Base-by-base conservation (phyloP, 805 yeast species). In the Lachancea thermotolerans region DNA sequence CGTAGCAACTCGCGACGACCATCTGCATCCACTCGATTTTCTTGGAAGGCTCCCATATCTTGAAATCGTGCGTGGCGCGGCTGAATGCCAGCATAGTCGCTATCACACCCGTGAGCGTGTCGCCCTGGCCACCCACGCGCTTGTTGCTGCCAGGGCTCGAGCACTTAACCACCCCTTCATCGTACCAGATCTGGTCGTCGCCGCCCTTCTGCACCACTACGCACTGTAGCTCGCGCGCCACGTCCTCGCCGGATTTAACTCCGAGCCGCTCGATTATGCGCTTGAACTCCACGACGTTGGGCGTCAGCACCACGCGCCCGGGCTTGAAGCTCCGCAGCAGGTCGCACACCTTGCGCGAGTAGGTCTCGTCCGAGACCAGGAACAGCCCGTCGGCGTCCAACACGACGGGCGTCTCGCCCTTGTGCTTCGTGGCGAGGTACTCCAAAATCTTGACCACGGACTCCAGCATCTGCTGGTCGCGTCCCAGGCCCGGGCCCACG, bases 91-190 rank as follows among this genome's bases (percentile, higher is more conserved):
- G 57, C 56, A 91, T 70, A 0, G 95, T 82, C 1, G 90, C 89
- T n/a, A 89, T 66, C 18, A 86, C 70, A 0, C 99, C 99, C 0
- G 91, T 78, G 34, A 93, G 63, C 0, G 96, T 85, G 56, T 93
- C 99, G 21, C 99, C 99, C 66, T 93, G 98, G 0, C 99, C 99
- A 10, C 97, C 96, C 7, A 86, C 95, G 44, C 99, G 72, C 57
- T 86, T 83, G 41, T 68, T 64, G 6, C 93, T 82, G 1, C 98
- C 97, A 12, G 61, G 55, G 29, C 69, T 57, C 31, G 71, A 71
- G 49, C 73, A 75, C 2, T 66, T 54, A 6, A 85, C 50, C 4
- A 67, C 55, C 4, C 62, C 57, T 3, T 65, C 69, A 2, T 76
- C 77, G 41, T 52, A 51, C 37, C 50, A 60, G n/a, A 56, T 82